Evolutionary conservation across 306 rosid genomes (phyloP), one percentile per base, ranked within the genome.

Genomic region (Styphnolobium japonicum): DNA sequence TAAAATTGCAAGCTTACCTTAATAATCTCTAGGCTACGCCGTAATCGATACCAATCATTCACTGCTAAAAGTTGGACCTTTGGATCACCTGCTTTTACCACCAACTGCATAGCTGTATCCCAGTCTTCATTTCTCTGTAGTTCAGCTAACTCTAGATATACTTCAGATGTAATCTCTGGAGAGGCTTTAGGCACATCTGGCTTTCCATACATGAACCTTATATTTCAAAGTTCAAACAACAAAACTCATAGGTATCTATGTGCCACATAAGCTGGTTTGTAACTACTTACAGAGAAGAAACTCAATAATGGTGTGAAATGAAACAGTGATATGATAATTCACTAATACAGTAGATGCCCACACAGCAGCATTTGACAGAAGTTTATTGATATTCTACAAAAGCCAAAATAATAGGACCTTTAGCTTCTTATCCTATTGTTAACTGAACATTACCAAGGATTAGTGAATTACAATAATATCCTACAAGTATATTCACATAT

Each of bases 161-260:
- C 98, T 84, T 92, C 82, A 25, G 94, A 90, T 75, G 90, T 63
- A 33, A 84, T 82, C 76, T 91, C 90, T 51, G 66, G 75, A 77
- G 92, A 88, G 31, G 98, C 91, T 83, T 82, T 91, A 61, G 98
- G 98, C 37, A 95, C 98, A 64, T 92, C 92, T 76, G 98, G 98
- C 83, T 92, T 95, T 62, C 98, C 98, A 78, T 95, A 95, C 42
- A 88, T 85, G 79, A 85, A 88, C 98, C 98, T 94, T 79, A 49
- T 48, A 46, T 73, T 84, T 65, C 29, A 82, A 77, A 73, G 52
- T 69, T 31, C 67, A 71, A 72, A 42, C 46, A 65, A 62, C 36
- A 57, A 4, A 72, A 68, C 33, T 72, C 57, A 66, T 7, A 36
- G 31, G 62, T 68, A 67, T 52, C 29, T 21, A 34, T 70, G 45